These are phyloP conservation scores for Reticulascus tulasneorum DNA, from an alignment of 2,329 filamentous ascomycete genomes.

Conservation along the genomic window DNA sequence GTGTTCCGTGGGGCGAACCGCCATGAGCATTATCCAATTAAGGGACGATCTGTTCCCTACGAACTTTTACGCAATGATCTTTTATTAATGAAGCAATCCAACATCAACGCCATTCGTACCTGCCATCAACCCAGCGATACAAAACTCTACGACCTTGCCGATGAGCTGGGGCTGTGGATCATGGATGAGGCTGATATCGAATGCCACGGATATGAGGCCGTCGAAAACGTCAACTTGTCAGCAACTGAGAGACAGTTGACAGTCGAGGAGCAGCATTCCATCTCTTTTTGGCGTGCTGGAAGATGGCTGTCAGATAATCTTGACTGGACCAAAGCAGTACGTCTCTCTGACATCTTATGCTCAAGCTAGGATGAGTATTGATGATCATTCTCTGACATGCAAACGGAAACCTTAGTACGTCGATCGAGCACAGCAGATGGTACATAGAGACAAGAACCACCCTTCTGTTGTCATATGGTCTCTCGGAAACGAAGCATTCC, in stretches of 20 bases:
- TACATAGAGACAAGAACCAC: conserved; percentile 57
- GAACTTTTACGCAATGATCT: conserved; percentile 58
- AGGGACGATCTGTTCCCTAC: conserved; percentile 57
- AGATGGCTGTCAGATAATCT: conserved; percentile 57
- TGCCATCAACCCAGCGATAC: conserved; percentile 63
- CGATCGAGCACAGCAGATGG: conserved; percentile 61
- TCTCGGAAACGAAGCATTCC: conserved; percentile 68
- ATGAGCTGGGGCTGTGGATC: conserved; percentile 61
- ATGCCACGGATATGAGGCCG: conserved; percentile 47
- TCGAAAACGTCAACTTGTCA: conserved; percentile 27
- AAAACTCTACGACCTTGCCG: conserved; percentile 55
- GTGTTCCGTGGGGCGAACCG: conserved; percentile 67
- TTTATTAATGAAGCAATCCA: conserved; percentile 62
- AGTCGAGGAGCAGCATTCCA: too few species aligned
- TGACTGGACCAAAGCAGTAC: conserved; percentile 57
- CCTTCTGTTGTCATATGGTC: conserved; percentile 67
- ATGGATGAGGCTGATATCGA: conserved; percentile 55
- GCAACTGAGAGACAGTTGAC: too few species aligned
- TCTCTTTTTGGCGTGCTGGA: too few species aligned
- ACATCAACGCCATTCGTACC: conserved; percentile 67
- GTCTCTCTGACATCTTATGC: too few species aligned
- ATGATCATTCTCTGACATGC: too few species aligned
- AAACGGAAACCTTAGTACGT: too few species aligned
- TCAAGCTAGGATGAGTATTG: too few species aligned
- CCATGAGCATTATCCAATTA: conserved; percentile 64